These are phyloP conservation scores for Orbilia javanica DNA, from an alignment of 2,329 filamentous ascomycete genomes.

Conservation along the genomic window DNA sequence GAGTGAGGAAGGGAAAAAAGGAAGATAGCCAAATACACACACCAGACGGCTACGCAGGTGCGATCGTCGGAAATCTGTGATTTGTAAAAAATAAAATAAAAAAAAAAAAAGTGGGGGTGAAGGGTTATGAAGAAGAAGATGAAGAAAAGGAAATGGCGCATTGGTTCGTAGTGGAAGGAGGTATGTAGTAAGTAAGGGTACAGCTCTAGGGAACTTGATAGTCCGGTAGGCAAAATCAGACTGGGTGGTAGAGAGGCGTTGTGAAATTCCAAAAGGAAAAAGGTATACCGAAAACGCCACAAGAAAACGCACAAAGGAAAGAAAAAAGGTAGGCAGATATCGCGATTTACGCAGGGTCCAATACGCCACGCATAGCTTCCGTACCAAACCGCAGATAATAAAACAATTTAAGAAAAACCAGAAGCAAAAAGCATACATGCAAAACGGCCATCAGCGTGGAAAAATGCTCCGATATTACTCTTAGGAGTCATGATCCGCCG, in stretches of 20 bases:
- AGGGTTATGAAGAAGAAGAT: constrained; percentile 60
- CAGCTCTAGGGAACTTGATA: constrained; percentile 28
- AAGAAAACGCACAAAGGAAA: background rate
- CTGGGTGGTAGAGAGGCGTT: constrained; percentile 17
- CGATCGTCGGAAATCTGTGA: constrained; percentile 2
- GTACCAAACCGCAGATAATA: constrained; percentile 33
- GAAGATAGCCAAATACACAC: constrained; percentile 5
- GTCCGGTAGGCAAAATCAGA: constrained; percentile 17
- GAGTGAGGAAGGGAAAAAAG: background rate
- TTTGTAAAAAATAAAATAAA: too few relatives aligned
- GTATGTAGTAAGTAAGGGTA: constrained; percentile 51
- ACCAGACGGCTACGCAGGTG: background rate
- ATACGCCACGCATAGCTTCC: constrained; percentile 31
- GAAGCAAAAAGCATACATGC: constrained; percentile 37
- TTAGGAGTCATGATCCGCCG: constrained; percentile 46
- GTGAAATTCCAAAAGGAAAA: background rate
- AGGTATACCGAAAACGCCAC: constrained; percentile 20
- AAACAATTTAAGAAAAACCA: constrained; percentile 49
- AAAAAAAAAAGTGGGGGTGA: too few relatives aligned
- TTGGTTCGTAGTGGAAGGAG: constrained; percentile 36
- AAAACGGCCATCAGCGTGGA: constrained; percentile 39
- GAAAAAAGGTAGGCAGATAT: background rate
- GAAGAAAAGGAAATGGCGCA: background rate
- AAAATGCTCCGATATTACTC: constrained; percentile 26
- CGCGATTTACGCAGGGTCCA: constrained; percentile 32